Evolutionary conservation across 176 grass and related monocot genomes (phyloP), one percentile per base, ranked within the genome.

Genomic region (Saccharum spontaneum): DNA sequence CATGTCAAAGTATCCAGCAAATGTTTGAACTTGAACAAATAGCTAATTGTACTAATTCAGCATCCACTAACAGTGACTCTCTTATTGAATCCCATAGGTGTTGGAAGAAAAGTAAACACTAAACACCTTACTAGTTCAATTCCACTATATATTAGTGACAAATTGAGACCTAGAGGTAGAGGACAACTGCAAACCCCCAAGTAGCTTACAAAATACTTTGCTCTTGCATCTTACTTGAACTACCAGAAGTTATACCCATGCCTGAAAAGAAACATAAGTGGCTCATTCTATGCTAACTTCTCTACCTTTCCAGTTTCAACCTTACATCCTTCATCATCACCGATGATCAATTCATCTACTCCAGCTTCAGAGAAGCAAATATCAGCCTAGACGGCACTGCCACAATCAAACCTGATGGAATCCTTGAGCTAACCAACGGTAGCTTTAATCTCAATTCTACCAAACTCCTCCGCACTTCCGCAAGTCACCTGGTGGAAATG

Each of bases 371-470:
- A 20, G 20, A n/a, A 59, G 55, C 55, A 59, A 59, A 59, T 23
- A 7, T 59, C 18, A 59, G 20, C 55, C 55, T 59, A 59, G 82
- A 84, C 10, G 71, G 46, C 6, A 46, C 70, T 75, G 37, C 82
- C 4, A 37, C 59, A 75, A 34, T 84, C 17, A 84, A 39, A 64
- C 16, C 71, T 36, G 63, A 75, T 22, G 71, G 82, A 38, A 41
- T 75, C 41, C 82, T 84, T 50, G 70, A 84, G 82, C 57, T 84
- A 4, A 84, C 82, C 22, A 75, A 84, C 3, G 82, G 82, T 8
- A 75, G 57, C 33, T 0, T 52, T 75, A 37, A 74, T 37, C 44
- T 31, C 41, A 84, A 26, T 84, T 84, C 71, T 46, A 84, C 60
- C 71, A 71, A 28, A 67, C 13, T 75, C 82, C 82, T 66, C 48